A percentile compares a stretch with the other conserved stretches of the same genome.
These are phyloP conservation scores for Globisporangium spinosum DNA, from an alignment of 352 stramenopile species.

Conservation along the genomic window DNA sequence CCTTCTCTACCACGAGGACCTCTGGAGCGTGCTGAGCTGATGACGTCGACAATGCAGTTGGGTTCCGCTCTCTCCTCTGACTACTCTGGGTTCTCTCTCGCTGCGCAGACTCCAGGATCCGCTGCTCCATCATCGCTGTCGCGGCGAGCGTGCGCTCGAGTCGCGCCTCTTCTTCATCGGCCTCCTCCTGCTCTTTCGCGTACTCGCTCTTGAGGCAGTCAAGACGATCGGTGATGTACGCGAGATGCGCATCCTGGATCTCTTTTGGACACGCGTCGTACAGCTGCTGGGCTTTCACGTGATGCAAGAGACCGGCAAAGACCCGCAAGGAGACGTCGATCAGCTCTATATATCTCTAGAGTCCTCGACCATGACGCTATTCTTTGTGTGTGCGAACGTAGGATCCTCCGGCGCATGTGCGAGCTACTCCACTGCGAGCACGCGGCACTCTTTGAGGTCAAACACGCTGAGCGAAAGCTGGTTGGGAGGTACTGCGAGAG, in stretches of 20 bases:
- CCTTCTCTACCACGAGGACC: neutral
- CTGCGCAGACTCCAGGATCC: slow-evolving; percentile 30
- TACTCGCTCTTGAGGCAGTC: slow-evolving; percentile 37
- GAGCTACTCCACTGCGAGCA: slow-evolving; percentile 73
- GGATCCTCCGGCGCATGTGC: slow-evolving; percentile 43
- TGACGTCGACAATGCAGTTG: neutral
- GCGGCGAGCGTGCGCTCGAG: slow-evolving; percentile 20
- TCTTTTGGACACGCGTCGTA: slow-evolving; percentile 45
- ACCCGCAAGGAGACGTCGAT: slow-evolving; percentile 50
- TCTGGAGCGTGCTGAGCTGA: neutral
- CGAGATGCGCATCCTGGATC: slow-evolving; percentile 44
- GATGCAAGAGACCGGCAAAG: slow-evolving; percentile 56
- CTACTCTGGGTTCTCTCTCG: slow-evolving; percentile 12
- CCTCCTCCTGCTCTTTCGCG: slow-evolving; percentile 20
- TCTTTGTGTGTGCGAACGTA: slow-evolving; percentile 15
- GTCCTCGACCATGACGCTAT: neutral
- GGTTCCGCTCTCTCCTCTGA: neutral
- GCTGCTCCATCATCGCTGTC: slow-evolving; percentile 31
- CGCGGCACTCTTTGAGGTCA: slow-evolving; percentile 55
- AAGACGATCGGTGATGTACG: slow-evolving; percentile 39
- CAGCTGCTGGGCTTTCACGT: slow-evolving; percentile 47
- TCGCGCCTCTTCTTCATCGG: slow-evolving; percentile 24
- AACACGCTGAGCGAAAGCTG: slow-evolving; percentile 39
- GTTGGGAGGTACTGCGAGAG: slow-evolving; percentile 35
- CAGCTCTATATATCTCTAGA: slow-evolving; percentile 33